Evolutionary conservation across 2,329 filamentous ascomycete species (phyloP).

Genomic region (Colletotrichum sp.): DNA sequence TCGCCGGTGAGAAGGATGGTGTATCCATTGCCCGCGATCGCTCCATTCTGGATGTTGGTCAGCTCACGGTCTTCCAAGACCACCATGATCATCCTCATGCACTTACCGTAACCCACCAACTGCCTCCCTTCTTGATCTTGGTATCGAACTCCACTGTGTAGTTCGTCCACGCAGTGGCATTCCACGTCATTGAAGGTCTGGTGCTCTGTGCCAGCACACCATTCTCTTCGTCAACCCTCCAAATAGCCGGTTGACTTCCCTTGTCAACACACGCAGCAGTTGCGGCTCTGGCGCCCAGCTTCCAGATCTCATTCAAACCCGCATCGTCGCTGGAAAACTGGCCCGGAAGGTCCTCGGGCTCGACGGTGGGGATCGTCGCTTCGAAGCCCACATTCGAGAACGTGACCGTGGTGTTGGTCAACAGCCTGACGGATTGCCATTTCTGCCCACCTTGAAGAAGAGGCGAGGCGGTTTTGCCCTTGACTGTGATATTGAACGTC

Average conservation of each 20-base stretch:
- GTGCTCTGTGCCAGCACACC: constrained; percentile 39
- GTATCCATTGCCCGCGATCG: constrained; percentile 6
- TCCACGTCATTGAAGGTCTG: constrained; percentile 29
- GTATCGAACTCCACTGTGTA: constrained; percentile 41
- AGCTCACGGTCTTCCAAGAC: not conserved
- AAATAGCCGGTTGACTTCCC: constrained; percentile 37
- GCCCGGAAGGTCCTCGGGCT: constrained; percentile 29
- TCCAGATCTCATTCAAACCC: constrained; percentile 38
- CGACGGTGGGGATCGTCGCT: constrained; percentile 28
- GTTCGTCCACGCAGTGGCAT: constrained; percentile 28
- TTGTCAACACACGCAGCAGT: constrained; percentile 40
- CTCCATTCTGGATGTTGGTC: not conserved
- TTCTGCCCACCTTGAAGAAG: constrained; percentile 44
- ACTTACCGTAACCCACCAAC: constrained; percentile 39
- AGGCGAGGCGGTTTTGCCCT: constrained; percentile 31
- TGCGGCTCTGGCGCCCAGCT: constrained; percentile 37
- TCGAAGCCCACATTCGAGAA: constrained; percentile 35
- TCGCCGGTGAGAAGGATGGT: constrained; percentile 13
- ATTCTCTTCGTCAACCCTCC: constrained; percentile 33
- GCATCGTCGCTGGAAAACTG: constrained; percentile 32
- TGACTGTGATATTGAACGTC: constrained; percentile 38
- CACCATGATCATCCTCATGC: not conserved
- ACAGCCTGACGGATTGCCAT: constrained; percentile 41
- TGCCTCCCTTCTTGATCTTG: constrained; percentile 40
- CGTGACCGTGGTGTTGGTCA: constrained; percentile 35